Evolutionary conservation across 345 rosid species (phyloP).

Genomic region (Xanthoceras sorbifolium): DNA sequence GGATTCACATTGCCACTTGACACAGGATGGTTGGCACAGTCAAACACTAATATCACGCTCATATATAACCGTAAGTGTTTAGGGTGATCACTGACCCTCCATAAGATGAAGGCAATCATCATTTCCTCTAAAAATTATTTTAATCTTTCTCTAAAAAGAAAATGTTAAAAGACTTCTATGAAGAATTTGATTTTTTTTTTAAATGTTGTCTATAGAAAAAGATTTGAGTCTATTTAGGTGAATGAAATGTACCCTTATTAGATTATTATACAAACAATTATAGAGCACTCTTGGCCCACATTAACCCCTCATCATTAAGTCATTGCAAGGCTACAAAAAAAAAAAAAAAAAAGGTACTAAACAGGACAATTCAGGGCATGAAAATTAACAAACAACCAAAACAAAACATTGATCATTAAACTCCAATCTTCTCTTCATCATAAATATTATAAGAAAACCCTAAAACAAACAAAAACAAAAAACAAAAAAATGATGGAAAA

Average conservation of each 20-base stretch:
- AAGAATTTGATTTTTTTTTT: background rate
- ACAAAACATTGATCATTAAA: background rate
- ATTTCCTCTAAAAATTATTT: too few species aligned
- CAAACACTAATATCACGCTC: too few species aligned
- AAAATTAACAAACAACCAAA: background rate
- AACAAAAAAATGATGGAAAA: background rate
- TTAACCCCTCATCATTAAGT: constrained; percentile 20
- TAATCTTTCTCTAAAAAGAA: background rate
- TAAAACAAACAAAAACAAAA: background rate
- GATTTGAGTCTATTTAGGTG: background rate
- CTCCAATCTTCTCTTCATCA: constrained; percentile 1
- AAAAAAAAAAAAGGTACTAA: constrained; percentile 13
- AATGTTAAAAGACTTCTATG: background rate
- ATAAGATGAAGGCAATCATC: too few species aligned
- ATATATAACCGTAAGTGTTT: too few species aligned
- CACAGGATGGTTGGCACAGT: too few species aligned
- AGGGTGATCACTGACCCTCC: too few species aligned
- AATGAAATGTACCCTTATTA: background rate
- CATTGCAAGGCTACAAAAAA: background rate
- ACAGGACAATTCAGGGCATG: background rate
- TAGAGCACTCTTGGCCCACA: constrained; percentile 8
- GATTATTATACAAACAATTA: too few species aligned
- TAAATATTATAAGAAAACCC: background rate
- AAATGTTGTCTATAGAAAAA: too few species aligned
- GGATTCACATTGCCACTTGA: too few species aligned